Evolutionary conservation across 768 basidiomycete species (phyloP), one percentile per base, ranked within the genome.

Genomic region (Crepidotus variabilis): DNA sequence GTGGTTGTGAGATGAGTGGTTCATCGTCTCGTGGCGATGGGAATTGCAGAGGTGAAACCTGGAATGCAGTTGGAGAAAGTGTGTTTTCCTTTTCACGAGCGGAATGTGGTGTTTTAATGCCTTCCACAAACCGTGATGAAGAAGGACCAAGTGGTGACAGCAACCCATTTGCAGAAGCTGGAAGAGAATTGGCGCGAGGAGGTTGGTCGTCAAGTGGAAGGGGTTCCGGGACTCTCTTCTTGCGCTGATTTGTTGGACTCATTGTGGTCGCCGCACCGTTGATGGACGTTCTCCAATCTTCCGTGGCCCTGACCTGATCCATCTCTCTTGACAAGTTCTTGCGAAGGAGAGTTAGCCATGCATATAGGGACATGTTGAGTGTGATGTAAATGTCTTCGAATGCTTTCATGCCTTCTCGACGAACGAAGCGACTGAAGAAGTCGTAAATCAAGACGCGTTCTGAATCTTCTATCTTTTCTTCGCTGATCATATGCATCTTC

Each of bases 371-470:
- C 64, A 92, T 84, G 72, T 94, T 93, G 60, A 94, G 76, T 2
- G 90, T 87, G 69, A 94, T 90, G 69, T 87, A 92, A 54, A 94
- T 91, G 61, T 90, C 88, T 61, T 91, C 86, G 28, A 79, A 75
- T 50, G 83, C 80, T 61, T 76, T 73, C 69, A 75, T 73, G 22
- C 78, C 80, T 56, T 77, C 73, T 33, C 75, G 73, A 23, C 81
- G 80, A 43, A 81, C 71, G 67, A 91, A 92, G 55, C 78, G 72
- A 65, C 87, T 90, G 69, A 84, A 75, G 70, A 92, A 92, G 63
- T 87, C 83, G 60, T 92, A 92, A 13, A 75, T 63, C 20, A 92
- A 75, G 14, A 69, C 68, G 34, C 73, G 74, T 21, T 63, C 65
- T 9, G 62, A 52, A 18, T 79, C 78, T 36, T 76, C 75, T 8